A percentile compares a stretch with the other conserved stretches of the same genome.
Evolutionary conservation across 176 grass and related monocot species (phyloP).

Genomic region (Triticum turgidum): DNA sequence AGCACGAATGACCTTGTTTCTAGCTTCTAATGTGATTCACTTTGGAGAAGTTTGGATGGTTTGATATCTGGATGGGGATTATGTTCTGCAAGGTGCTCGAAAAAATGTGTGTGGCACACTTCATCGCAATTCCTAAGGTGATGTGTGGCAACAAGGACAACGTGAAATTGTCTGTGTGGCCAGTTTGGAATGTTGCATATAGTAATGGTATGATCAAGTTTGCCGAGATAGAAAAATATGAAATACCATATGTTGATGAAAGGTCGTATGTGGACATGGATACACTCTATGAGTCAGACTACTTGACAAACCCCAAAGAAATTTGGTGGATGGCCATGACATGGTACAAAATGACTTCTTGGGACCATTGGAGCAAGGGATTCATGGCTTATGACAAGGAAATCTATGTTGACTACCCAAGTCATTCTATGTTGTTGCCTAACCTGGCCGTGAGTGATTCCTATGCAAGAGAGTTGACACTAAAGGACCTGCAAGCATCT

Average conservation of each 20-base stretch:
- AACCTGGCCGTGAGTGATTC: too few species aligned
- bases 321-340: not conserved
- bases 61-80: too few species aligned
- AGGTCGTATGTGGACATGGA: not conserved
- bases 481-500: not conserved
- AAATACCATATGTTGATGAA: not conserved
- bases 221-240: not conserved
- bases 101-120: too few species aligned
- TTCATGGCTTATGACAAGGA: slow-evolving; percentile 1
- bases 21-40: too few species aligned
- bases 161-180: too few species aligned
- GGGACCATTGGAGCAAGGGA: not conserved
- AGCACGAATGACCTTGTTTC: too few species aligned
- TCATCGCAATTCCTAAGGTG: too few species aligned
- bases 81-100: too few species aligned
- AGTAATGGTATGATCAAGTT: not conserved
- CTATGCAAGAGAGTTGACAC: not conserved
- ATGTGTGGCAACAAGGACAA: too few species aligned
- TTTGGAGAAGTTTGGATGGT: too few species aligned
- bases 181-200: not conserved
- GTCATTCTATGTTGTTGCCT: not conserved
- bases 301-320: not conserved
- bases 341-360: not conserved
- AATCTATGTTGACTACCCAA: not conserved
- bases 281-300: not conserved